Conservation (phyloP, 106 monocot species). For the Dendrobium nobile region DNA sequence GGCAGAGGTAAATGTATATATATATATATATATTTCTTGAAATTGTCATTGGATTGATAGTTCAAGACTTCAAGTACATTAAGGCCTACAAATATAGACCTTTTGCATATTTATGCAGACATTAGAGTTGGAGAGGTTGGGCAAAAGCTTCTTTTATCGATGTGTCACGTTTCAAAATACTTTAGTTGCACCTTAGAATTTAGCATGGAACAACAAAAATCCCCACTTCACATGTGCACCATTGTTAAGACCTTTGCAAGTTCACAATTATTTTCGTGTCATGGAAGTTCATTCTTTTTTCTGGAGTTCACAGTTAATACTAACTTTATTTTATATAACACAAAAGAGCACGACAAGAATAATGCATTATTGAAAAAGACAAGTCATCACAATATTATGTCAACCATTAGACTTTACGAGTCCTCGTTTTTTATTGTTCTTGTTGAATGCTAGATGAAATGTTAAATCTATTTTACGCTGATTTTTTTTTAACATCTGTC, state of each 20-base stretch:
- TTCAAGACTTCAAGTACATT: too few species aligned
- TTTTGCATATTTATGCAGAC: too few species aligned
- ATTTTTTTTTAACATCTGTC: not conserved
- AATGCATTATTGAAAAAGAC: not conserved
- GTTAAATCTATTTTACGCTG: not conserved
- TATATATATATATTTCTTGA: too few species aligned
- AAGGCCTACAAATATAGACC: too few species aligned
- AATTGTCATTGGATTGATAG: too few species aligned
- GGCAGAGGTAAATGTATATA: too few species aligned
- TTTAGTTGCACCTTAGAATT: not conserved
- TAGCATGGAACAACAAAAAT: not conserved
- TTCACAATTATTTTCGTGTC: not conserved
- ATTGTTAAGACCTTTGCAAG: not conserved
- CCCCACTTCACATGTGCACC: not conserved
- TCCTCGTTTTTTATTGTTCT: not conserved
- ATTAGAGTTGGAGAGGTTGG: not conserved
- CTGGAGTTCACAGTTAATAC: not conserved
- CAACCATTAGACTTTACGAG: not conserved
- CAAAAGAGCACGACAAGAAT: not conserved
- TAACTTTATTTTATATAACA: not conserved
- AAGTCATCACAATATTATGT: not conserved
- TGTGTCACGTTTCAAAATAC: not conserved
- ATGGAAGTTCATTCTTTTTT: not conserved
- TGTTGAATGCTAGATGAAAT: not conserved
- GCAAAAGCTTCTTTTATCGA: not conserved